phyloP scores from a whole-genome alignment of 2,329 filamentous ascomycete species.

The Paecilomyces variotii region DNA sequence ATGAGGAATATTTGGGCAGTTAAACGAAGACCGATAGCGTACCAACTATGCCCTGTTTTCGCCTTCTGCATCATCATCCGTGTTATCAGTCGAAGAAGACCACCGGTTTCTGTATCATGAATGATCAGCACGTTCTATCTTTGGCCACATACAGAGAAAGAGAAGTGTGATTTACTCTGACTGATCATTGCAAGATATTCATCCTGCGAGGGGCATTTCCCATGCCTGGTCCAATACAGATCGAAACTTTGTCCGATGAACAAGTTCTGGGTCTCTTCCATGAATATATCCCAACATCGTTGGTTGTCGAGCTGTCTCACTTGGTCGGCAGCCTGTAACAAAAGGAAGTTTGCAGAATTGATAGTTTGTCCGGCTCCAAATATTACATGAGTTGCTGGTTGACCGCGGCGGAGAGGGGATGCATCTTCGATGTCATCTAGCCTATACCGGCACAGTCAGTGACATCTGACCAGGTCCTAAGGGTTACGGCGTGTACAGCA shows the following conservation, averaged over 20 bases:
- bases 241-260: slow-evolving; percentile 1
- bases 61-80: too few species aligned
- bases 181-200: slow-evolving; percentile 1
- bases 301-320: too few species aligned
- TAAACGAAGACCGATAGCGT: too few species aligned
- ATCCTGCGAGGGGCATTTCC: neutral
- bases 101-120: neutral
- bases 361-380: slow-evolving; percentile 31
- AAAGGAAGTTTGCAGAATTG: slow-evolving; percentile 13
- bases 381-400: slow-evolving; percentile 28
- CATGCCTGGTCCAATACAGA: neutral
- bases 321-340: too few species aligned
- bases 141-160: too few species aligned
- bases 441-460: slow-evolving; percentile 4
- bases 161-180: neutral
- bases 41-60: too few species aligned
- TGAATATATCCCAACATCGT: neutral
- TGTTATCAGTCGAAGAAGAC: too few species aligned
- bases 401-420: slow-evolving; percentile 25
- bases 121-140: too few species aligned
- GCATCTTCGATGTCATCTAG: slow-evolving; percentile 35
- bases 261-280: neutral
- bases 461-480: slow-evolving; percentile 6
- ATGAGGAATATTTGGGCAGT: too few species aligned
- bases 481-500: slow-evolving; percentile 14